Evolutionary conservation across 2,329 filamentous ascomycete genomes (phyloP).

Genomic region (Drechslerella dactyloides): DNA sequence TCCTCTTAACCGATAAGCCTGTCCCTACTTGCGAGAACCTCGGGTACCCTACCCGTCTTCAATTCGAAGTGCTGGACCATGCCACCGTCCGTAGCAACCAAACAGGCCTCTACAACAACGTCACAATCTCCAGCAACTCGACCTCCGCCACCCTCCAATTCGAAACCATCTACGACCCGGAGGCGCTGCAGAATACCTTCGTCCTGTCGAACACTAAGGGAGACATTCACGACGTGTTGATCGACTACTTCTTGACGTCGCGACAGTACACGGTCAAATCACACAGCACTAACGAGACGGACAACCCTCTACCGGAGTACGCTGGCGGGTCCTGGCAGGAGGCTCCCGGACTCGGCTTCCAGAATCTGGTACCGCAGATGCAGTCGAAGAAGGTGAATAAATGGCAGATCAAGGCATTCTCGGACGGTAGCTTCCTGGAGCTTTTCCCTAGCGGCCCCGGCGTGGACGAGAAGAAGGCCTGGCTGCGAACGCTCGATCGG

Average conservation of each 20-base stretch:
- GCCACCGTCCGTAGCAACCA: constrained; percentile 33
- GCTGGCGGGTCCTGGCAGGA: constrained; percentile 44
- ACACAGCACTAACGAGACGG: constrained; percentile 29
- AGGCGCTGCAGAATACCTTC: constrained; percentile 32
- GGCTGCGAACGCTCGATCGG: constrained; percentile 38
- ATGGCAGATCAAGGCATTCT: constrained; percentile 40
- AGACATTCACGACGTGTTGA: constrained; percentile 25
- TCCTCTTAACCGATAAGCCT: constrained; percentile 5
- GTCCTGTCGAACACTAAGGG: constrained; percentile 22
- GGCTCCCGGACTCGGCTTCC: constrained; percentile 21
- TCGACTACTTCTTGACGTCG: constrained; percentile 35
- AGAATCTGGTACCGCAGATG: constrained; percentile 27
- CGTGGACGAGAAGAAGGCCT: constrained; percentile 29
- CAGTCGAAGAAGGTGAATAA: constrained; percentile 29
- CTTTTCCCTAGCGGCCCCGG: constrained; percentile 7
- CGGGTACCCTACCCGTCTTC: constrained; percentile 32
- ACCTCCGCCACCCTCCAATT: constrained; percentile 17
- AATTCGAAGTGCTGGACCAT: constrained; percentile 44
- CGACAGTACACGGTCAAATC: constrained; percentile 39
- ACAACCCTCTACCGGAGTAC: constrained; percentile 14
- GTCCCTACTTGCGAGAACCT: constrained; percentile 33
- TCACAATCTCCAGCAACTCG: constrained; percentile 29
- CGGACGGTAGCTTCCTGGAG: constrained; percentile 31
- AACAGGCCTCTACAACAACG: constrained; percentile 18
- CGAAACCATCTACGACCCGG: constrained; percentile 37